Evolutionary conservation across 2,329 filamentous ascomycete genomes (phyloP).

Genomic region (Talaromyces albobiverticillius): DNA sequence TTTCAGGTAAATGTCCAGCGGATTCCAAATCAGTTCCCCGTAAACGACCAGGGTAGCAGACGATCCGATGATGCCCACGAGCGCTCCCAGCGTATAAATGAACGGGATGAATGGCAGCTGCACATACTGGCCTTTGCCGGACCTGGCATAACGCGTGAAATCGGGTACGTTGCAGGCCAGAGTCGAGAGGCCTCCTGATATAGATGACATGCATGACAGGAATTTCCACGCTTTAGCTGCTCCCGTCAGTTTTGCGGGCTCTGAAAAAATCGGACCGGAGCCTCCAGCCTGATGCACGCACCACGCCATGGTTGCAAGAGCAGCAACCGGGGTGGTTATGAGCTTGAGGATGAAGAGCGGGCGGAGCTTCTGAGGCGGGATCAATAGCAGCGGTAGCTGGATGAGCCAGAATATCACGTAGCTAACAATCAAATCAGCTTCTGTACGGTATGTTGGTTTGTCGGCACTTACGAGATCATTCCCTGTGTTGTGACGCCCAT

Average conservation of each 20-base stretch:
- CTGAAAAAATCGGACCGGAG: slow-evolving; percentile 42
- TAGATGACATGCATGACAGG: slow-evolving; percentile 5
- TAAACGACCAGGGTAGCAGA: slow-evolving; percentile 35
- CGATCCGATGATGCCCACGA: slow-evolving; percentile 44
- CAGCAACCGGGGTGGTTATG: slow-evolving; percentile 50
- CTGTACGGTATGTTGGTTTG: no score
- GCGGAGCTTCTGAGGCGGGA: slow-evolving; percentile 32
- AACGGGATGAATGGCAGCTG: slow-evolving; percentile 14
- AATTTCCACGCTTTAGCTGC: slow-evolving; percentile 45
- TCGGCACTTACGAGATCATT: no score
- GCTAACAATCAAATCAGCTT: no score
- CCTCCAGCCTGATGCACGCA: slow-evolving; percentile 53
- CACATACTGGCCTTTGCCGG: slow-evolving; percentile 13
- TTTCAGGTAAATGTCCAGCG: slow-evolving; percentile 24
- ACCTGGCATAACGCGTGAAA: slow-evolving; percentile 19
- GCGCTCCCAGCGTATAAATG: slow-evolving; percentile 5
- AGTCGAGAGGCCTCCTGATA: slow-evolving; percentile 14
- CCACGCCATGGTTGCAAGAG: slow-evolving; percentile 59
- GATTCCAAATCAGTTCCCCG: slow-evolving; percentile 27
- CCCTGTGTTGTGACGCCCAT: slow-evolving; percentile 40
- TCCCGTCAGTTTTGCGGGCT: slow-evolving; percentile 43
- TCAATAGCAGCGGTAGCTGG: slow-evolving; percentile 36
- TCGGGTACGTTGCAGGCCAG: slow-evolving; percentile 21
- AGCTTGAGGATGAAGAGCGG: slow-evolving; percentile 27
- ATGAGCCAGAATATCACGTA: slow-evolving; percentile 40